Evolutionary conservation across 2,329 filamentous ascomycete genomes (phyloP).

Genomic region (Cephalotrichum gorgonifer): DNA sequence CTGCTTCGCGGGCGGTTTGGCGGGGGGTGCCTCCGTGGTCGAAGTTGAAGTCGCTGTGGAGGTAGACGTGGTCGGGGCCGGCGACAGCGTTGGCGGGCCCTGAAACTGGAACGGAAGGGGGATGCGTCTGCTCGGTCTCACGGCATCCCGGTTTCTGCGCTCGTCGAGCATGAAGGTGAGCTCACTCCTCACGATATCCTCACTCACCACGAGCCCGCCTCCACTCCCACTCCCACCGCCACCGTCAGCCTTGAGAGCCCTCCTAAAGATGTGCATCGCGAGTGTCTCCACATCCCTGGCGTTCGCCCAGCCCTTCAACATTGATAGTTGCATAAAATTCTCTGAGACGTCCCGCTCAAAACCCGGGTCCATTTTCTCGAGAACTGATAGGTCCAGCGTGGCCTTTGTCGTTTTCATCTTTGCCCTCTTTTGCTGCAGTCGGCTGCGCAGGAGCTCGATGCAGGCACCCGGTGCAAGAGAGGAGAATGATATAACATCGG

Average conservation of each 20-base stretch:
- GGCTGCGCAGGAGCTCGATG: slow-evolving; percentile 41
- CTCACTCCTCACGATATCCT: slow-evolving; percentile 8
- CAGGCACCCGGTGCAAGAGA: slow-evolving; percentile 42
- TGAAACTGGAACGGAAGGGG: not conserved
- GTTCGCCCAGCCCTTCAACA: slow-evolving; percentile 44
- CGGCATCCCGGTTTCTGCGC: slow-evolving; percentile 5
- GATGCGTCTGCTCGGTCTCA: not conserved
- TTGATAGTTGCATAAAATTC: slow-evolving; percentile 19
- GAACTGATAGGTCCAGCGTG: slow-evolving; percentile 16
- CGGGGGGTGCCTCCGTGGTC: not conserved
- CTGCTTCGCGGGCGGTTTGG: not conserved
- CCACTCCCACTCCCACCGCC: slow-evolving; percentile 14
- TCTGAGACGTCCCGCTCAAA: slow-evolving; percentile 10
- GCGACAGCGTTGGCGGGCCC: slow-evolving; percentile 6
- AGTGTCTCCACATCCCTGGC: slow-evolving; percentile 51
- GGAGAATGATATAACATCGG: slow-evolving; percentile 48
- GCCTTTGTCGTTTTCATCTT: slow-evolving; percentile 42
- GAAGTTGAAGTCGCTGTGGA: not conserved
- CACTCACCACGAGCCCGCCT: slow-evolving; percentile 14
- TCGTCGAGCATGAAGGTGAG: slow-evolving; percentile 15
- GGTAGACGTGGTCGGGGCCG: not conserved
- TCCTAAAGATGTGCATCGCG: slow-evolving; percentile 36
- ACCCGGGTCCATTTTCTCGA: slow-evolving; percentile 9
- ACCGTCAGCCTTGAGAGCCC: slow-evolving; percentile 21
- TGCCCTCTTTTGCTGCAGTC: slow-evolving; percentile 46